Base-by-base conservation (phyloP, 106 monocot genomes). In the Iris macrosiphon region DNA sequence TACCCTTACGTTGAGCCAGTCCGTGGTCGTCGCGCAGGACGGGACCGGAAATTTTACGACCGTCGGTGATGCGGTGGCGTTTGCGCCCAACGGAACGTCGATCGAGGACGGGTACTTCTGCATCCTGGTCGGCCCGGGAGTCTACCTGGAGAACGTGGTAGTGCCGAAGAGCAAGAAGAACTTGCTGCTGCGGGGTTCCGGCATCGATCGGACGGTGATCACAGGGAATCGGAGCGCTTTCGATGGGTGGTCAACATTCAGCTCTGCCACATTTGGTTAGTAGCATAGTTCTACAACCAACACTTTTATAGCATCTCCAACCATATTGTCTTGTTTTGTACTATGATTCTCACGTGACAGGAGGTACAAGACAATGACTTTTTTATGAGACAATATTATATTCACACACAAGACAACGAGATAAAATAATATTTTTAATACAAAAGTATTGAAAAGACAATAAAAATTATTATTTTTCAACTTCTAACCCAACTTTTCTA, bases 31-130 rank as follows among this genome's bases (percentile, higher is more conserved):
- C 51, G 78, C 78, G 38, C 67, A 67, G 49, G 78, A 78, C 31
- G 78, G 78, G 11, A 72, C 39, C 19, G 78, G 78, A 26, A 67
- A 78, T 40, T 78, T 67, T 50, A 78, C 61, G 17, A 78, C 72
- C 1, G 49, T 78, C 8, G 33, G 43, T 14, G 62, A 37, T 3
- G 78, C 72, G 25, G 57, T 72, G 56, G 78, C 56, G 18, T 72
- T 72, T 21, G 15, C 29, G 1, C 80, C 80, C 1, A 67, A 57
- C 43, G 51, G 58, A 25, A 67, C 44, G 31, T 8, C 35, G 3
- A 71, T 33, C 2, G 41, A 75, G 25, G 9, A 29, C 26, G n/a
- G 34, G 26, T 39, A 33, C 49, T 31, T 49, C n/a, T 37, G 22
- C 19, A 61, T 61, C 21, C 25, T 21, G 32, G 22, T 62, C 4